A percentile compares a stretch with the other conserved stretches of the same genome.
Evolutionary conservation across 1,284 basidiomycete genomes (phyloP).

Genomic region (Caloboletus inedulis): DNA sequence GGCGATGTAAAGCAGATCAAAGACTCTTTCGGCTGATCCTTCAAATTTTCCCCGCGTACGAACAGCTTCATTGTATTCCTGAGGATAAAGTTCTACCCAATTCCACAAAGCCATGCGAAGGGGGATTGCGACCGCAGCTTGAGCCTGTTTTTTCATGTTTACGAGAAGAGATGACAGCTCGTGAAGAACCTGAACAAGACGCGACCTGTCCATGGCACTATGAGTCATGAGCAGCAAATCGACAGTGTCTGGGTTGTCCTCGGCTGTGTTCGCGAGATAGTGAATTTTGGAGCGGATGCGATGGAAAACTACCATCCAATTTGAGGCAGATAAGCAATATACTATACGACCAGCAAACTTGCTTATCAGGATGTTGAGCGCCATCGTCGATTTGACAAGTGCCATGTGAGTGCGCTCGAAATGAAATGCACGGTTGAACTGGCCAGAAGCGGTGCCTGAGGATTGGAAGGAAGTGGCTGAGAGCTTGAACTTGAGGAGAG

Average conservation of each 20-base stretch:
- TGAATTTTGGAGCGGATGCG: conserved; percentile 74
- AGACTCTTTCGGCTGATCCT: conserved; percentile 79
- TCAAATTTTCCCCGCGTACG: conserved; percentile 65
- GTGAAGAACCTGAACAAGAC: conserved; percentile 66
- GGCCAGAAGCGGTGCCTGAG: conserved; percentile 22
- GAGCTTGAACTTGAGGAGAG: conserved; percentile 30
- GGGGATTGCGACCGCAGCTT: conserved; percentile 69
- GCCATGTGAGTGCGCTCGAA: conserved; percentile 71
- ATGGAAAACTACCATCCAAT: conserved; percentile 80
- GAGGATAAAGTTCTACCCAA: conserved; percentile 83
- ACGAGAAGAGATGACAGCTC: conserved; percentile 84
- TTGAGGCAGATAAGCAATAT: conserved; percentile 86
- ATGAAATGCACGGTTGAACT: conserved; percentile 38
- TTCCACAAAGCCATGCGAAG: conserved; percentile 87
- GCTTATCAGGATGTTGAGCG: conserved; percentile 60
- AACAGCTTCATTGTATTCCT: conserved; percentile 77
- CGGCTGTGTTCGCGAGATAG: conserved; percentile 51
- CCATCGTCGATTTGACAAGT: conserved; percentile 52
- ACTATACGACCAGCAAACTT: conserved; percentile 77
- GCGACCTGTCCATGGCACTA: conserved; percentile 61
- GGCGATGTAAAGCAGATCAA: conserved; percentile 68
- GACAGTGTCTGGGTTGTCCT: conserved; percentile 60
- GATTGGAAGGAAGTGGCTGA: conserved; percentile 37
- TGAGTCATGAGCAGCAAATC: conserved; percentile 77
- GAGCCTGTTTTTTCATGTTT: conserved; percentile 77